Percentiles rank a stretch among this genome's conserved stretches.
Evolutionary conservation across 1,284 basidiomycete species (phyloP).

Genomic region (Chalciporus sp.): DNA sequence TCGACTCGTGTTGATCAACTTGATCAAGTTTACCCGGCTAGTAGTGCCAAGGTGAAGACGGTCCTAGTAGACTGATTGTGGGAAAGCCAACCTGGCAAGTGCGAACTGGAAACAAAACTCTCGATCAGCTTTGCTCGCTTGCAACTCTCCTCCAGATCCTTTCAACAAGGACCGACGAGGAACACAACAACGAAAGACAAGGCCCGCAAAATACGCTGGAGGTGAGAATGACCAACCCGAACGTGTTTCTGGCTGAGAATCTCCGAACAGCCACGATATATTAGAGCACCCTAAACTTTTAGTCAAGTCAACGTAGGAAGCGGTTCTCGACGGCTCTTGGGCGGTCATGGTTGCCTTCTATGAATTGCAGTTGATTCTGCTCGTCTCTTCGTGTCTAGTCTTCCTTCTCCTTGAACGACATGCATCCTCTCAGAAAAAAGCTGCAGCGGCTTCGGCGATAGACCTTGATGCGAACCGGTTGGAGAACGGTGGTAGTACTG

Average conservation of each 20-base stretch:
- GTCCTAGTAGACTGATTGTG: constrained; percentile 2
- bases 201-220: constrained; percentile 6
- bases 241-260: background rate
- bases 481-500: constrained; percentile 37
- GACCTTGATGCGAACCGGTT: constrained; percentile 34
- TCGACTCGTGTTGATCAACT: background rate
- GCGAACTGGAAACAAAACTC: background rate
- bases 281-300: background rate
- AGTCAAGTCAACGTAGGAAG: background rate
- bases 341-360: constrained; percentile 46
- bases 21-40: constrained; percentile 6
- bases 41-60: background rate
- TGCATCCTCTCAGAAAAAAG: constrained; percentile 36
- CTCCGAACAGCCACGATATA: background rate
- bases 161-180: background rate
- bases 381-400: constrained; percentile 46
- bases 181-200: background rate
- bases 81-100: constrained; percentile 16
- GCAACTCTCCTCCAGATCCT: background rate
- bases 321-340: background rate
- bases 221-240: constrained; percentile 6
- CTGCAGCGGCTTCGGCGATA: constrained; percentile 20
- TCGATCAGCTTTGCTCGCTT: background rate
- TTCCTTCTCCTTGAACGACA: constrained; percentile 51
- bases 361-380: constrained; percentile 51